Conservation (phyloP, 352 stramenopile genomes). For the Phytophthora hibernalis region DNA sequence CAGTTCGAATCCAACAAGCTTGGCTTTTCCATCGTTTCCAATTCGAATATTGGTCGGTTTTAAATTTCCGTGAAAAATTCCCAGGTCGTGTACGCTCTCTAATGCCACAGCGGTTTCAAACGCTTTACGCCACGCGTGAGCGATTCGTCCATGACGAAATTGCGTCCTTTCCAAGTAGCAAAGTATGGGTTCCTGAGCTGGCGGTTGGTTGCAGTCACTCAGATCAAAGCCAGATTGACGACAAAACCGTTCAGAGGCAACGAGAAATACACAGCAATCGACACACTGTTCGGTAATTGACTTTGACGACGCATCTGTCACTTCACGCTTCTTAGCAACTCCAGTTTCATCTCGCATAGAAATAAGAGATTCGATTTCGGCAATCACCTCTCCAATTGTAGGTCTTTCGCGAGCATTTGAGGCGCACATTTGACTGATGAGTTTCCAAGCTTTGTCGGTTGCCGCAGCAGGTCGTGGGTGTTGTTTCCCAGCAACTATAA, state of each 20-base stretch:
- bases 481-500: background rate
- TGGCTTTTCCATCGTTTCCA: background rate
- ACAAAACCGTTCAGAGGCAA: background rate
- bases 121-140: background rate
- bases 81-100: background rate
- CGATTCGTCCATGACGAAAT: background rate
- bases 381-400: background rate
- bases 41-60: background rate
- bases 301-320: background rate
- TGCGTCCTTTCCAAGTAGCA: background rate
- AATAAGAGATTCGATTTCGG: background rate
- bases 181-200: background rate
- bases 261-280: background rate
- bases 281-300: background rate
- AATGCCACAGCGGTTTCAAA: background rate
- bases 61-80: background rate
- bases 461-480: background rate
- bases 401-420: background rate
- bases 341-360: background rate
- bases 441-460: background rate
- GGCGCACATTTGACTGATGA: background rate
- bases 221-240: background rate
- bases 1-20: background rate
- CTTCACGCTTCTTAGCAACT: background rate
- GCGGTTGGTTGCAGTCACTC: background rate